Evolutionary conservation across 192 early-diverging fungal genomes (phyloP), one percentile per base, ranked within the genome.

Genomic region (Backusella australiensis): DNA sequence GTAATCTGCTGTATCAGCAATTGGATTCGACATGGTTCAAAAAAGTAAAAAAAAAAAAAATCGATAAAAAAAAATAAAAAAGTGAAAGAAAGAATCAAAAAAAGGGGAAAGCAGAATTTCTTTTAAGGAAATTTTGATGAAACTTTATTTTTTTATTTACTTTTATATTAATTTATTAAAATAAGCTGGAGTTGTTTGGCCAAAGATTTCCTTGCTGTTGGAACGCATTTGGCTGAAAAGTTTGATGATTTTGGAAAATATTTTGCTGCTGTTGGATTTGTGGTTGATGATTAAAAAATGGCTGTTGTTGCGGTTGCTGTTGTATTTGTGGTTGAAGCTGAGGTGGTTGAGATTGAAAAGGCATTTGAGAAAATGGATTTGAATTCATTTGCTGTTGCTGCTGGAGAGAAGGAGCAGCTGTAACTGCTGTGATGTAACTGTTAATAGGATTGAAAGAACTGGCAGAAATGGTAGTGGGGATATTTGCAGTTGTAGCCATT

Each of bases 261-360:
- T 83, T 80, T 67, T 76, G 77, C 26, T 80, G 81, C 66, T 80
- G 78, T 66, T 71, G 79, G 32, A 80, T 78, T 36, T 63, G 69
- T 34, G 72, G 78, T 39, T 71, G 71, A 34, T 32, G 32, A 14
- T 32, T 39, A 38, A 21, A 21, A 36, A 38, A 68, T 36, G 67
- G 46, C 44, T 72, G 46, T 74, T 67, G 78, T 77, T 12, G 83
- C 77, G 44, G 81, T 78, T 71, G 82, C 74, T 67, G 74, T 3
- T 65, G 71, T 38, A 46, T 21, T 42, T 73, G 44, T 39, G 71
- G 49, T 34, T 52, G 46, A 44, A 44, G 71, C 56, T 21, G 56
- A 63, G n/a, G 49, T 79, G 63, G 65, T 39, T 46, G 38, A 79
- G 82, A 76, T 67, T 78, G 77, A 34, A 79, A 35, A 75, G 75